Evolutionary conservation across 2,329 filamentous ascomycete species (phyloP), one percentile per base, ranked within the genome.

Genomic region (Hypoxylon sp.): DNA sequence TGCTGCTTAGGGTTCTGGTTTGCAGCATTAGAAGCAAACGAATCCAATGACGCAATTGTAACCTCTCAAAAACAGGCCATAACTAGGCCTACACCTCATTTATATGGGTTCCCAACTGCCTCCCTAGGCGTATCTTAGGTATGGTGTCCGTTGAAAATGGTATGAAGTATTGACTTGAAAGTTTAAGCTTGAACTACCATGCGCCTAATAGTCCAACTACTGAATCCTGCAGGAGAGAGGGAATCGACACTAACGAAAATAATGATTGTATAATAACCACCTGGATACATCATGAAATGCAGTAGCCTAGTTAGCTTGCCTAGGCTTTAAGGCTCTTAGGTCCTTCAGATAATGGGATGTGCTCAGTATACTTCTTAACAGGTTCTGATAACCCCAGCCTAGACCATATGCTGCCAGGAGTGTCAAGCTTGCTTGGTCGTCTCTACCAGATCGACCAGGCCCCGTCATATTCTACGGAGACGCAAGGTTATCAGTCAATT

Each of bases 381-480:
- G 19, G 12, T 51, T 29, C n/a, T 45, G 51, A 23, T 62, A 62
- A 41, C 81, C 79, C 81, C 81, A 84, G 0, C 80, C 81, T 7
- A 81, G 61, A 2, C 74, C 76, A 2, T 72, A 69, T 7, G 82
- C 83, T 5, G 83, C 81, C 39, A 75, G 1, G 70, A 80, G 86
- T 2, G 78, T 82, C 12, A 85, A 65, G 63, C 82, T 83, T 0
- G 81, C 80, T 69, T 85, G 82, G 54, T 84, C 77, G 9, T 84
- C 80, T 11, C 83, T 75, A 0, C 81, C 81, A 0, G 82, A 81
- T 12, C 82, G 75, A 2, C 82, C 82, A 2, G 82, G 81, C 0
- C 82, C 83, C 75, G 66, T 65, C 54, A 61, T 72, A 27, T 75
- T 73, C 73, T 75, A 5, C 19, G 1, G 34, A 23, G 16, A 39